A percentile compares a stretch with the other conserved stretches of the same genome.
These are phyloP conservation scores for Nothophoma quercina DNA, from an alignment of 2,329 filamentous ascomycete species.

Conservation along the genomic window DNA sequence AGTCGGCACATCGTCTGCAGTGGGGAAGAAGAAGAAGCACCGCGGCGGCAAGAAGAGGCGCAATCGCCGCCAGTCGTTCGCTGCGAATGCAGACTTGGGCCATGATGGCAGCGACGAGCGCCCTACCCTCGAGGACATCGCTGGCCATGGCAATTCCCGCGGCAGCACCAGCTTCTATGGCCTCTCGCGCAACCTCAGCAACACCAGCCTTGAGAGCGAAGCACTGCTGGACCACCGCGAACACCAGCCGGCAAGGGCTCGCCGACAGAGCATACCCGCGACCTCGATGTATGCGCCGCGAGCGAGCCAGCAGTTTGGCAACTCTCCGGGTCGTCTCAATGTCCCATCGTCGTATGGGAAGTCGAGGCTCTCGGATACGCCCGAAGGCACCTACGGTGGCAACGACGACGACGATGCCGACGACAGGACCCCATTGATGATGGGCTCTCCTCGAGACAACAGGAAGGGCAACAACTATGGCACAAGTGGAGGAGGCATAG, in stretches of 20 bases:
- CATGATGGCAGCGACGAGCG: constrained; percentile 65
- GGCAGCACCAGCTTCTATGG: constrained; percentile 62
- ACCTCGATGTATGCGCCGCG: constrained; percentile 40
- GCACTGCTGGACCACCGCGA: constrained; percentile 84
- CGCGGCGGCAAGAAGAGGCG: constrained; percentile 81
- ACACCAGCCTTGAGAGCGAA: constrained; percentile 88
- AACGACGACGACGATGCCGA: constrained; percentile 55
- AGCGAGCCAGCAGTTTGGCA: constrained; percentile 30
- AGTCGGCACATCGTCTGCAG: constrained; percentile 20
- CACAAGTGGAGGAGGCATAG: constrained; percentile 42
- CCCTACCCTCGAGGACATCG: constrained; percentile 41
- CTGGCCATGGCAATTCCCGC: constrained; percentile 34
- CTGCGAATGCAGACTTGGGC: constrained; percentile 61
- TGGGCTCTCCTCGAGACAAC: constrained; percentile 45
- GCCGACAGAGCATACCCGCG: constrained; percentile 55
- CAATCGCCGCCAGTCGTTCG: constrained; percentile 81
- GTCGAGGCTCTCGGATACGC: constrained; percentile 41
- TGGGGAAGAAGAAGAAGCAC: constrained; percentile 73
- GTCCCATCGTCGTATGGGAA: constrained; percentile 27
- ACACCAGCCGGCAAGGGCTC: constrained; percentile 50
- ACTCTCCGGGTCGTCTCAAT: constrained; percentile 30
- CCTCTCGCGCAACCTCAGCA: constrained; percentile 70
- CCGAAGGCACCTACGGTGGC: constrained; percentile 54
- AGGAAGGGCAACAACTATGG: constrained; percentile 38
- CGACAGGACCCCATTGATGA: constrained; percentile 65